Evolutionary conservation across 768 basidiomycete genomes (phyloP).

Genomic region (Pholiota conissans): DNA sequence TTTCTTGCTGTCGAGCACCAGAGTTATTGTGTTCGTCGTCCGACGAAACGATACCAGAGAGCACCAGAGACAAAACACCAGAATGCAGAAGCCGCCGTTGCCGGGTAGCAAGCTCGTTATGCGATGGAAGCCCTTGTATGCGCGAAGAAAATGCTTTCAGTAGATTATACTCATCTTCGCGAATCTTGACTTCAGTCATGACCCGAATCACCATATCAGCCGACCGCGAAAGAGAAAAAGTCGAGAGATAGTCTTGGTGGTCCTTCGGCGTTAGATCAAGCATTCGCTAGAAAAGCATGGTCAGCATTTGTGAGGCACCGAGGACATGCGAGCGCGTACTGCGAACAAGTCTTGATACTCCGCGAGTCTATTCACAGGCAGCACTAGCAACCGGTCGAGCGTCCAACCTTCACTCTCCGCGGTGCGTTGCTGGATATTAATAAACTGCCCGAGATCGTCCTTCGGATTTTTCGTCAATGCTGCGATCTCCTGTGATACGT

Average conservation of each 20-base stretch:
- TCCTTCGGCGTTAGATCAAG: conserved; percentile 64
- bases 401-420: conserved; percentile 60
- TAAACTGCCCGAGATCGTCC: conserved; percentile 84
- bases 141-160: conserved; percentile 59
- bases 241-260: conserved; percentile 72
- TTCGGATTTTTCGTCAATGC: conserved; percentile 45
- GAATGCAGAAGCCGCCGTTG: conserved; percentile 76
- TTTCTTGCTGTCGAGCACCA: conserved; percentile 8
- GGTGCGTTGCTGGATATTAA: conserved; percentile 61
- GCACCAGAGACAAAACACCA: conserved; percentile 54
- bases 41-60: conserved; percentile 23
- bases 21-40: neutral
- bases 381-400: conserved; percentile 66
- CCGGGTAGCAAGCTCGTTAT: conserved; percentile 58
- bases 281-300: conserved; percentile 53
- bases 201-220: conserved; percentile 73
- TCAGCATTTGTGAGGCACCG: neutral
- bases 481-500: conserved; percentile 54
- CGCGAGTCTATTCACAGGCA: conserved; percentile 73
- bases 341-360: conserved; percentile 73
- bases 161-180: conserved; percentile 85
- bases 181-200: conserved; percentile 80
- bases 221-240: conserved; percentile 62
- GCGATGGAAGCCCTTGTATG: conserved; percentile 59
- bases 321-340: conserved; percentile 41